phyloP scores from a whole-genome alignment of 306 rosid species.

The Vigna unguiculata region DNA sequence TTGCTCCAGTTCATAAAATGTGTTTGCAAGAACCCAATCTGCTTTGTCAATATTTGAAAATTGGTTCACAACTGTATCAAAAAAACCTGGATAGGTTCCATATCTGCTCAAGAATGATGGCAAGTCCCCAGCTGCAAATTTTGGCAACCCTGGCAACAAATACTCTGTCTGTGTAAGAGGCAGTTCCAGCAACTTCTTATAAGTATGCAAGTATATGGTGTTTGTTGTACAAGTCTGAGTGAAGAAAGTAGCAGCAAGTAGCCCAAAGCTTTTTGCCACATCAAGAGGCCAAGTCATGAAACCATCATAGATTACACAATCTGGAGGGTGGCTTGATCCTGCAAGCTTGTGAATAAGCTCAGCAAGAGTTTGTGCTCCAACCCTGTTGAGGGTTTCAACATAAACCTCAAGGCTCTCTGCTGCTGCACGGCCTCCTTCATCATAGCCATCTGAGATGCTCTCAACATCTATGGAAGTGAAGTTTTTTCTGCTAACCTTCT shows the following conservation, averaged over 20 bases:
- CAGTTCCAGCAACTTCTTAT: constrained; percentile 39
- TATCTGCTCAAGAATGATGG: constrained; percentile 50
- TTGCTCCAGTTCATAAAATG: constrained; percentile 47
- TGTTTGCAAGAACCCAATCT: constrained; percentile 52
- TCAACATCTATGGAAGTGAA: constrained; percentile 39
- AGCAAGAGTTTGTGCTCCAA: constrained; percentile 42
- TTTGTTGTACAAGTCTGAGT: constrained; percentile 51
- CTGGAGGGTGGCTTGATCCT: constrained; percentile 8
- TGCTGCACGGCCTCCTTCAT: constrained; percentile 30
- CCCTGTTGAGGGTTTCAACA: constrained; percentile 17
- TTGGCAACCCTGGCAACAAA: constrained; percentile 44
- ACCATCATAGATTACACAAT: constrained; percentile 53
- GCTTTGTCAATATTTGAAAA: constrained; percentile 46
- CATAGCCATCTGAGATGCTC: constrained; percentile 56
- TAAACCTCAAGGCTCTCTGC: constrained; percentile 46
- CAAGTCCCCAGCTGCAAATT: constrained; percentile 37
- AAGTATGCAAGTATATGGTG: constrained; percentile 42
- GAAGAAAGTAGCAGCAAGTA: constrained; percentile 46
- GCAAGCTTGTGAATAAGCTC: constrained; percentile 44
- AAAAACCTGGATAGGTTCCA: constrained; percentile 40
- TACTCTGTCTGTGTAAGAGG: constrained; percentile 30
- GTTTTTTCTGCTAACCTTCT: not conserved
- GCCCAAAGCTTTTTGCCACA: constrained; percentile 49
- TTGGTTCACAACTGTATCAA: constrained; percentile 38
- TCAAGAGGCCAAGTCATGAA: constrained; percentile 56